Conservation (phyloP, 2,329 filamentous ascomycete species). For the Iodosphaeria phyllophila region DNA sequence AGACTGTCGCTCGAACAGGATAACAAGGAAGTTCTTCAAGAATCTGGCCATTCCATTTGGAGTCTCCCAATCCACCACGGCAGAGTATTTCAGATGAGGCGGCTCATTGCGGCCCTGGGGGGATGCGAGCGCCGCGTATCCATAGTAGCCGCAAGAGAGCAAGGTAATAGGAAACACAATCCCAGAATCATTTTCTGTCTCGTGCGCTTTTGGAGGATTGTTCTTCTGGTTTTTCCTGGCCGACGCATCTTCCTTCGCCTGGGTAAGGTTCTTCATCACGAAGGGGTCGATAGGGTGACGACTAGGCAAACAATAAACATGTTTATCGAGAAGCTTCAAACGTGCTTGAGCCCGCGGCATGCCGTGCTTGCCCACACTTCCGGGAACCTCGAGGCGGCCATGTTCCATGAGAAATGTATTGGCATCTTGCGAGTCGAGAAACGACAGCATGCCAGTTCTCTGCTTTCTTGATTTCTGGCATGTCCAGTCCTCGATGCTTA, state of each 20-base stretch:
- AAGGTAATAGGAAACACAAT: too few species aligned
- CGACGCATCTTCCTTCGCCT: constrained; percentile 14
- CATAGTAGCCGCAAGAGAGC: constrained; percentile 28
- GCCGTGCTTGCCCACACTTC: constrained; percentile 1
- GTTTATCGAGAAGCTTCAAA: constrained; percentile 11
- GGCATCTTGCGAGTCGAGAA: constrained; percentile 20
- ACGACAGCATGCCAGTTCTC: constrained; percentile 20
- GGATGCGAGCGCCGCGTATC: too few species aligned
- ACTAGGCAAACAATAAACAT: constrained; percentile 17
- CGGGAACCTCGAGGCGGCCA: constrained; percentile 4
- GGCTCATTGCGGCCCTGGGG: too few species aligned
- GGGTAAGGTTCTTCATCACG: constrained; percentile 16
- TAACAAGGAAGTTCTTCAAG: constrained; percentile 19
- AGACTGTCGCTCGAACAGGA: too few species aligned
- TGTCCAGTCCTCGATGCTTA: constrained; percentile 22
- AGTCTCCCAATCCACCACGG: constrained; percentile 20
- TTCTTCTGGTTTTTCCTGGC: constrained; percentile 5
- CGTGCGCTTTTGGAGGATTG: too few species aligned
- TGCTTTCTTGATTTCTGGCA: constrained; percentile 22
- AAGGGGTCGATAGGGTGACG: constrained; percentile 15
- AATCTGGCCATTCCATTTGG: constrained; percentile 21
- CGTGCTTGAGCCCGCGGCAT: constrained; percentile 6
- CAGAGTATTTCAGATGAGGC: constrained; percentile 21
- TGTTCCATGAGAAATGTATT: constrained; percentile 18
- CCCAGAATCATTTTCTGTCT: too few species aligned